Evolutionary conservation across 306 rosid species (phyloP).

Genomic region (Calophaca sinica): DNA sequence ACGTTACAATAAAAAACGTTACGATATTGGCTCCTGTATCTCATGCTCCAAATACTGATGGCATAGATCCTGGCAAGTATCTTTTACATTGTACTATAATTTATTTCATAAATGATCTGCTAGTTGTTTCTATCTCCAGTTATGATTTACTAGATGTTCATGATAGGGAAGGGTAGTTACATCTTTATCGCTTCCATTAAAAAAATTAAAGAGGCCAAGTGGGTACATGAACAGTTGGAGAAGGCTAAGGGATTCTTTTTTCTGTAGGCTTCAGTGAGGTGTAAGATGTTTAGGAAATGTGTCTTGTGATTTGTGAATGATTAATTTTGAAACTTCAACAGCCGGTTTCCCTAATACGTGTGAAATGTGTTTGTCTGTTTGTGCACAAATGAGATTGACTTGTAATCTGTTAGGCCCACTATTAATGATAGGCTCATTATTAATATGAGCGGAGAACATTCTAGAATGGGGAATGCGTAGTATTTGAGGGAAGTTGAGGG

Average conservation of each 20-base stretch:
- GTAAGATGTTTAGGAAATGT: too few species aligned
- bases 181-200: background rate
- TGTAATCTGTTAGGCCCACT: too few species aligned
- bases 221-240: too few species aligned
- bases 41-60: constrained; percentile 92
- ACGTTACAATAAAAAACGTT: constrained; percentile 74
- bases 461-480: too few species aligned
- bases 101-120: background rate
- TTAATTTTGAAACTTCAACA: too few species aligned
- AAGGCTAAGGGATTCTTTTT: too few species aligned
- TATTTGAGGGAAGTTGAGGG: too few species aligned
- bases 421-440: too few species aligned
- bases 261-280: too few species aligned
- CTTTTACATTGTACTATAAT: background rate
- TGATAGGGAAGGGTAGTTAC: too few species aligned
- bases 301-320: too few species aligned
- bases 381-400: background rate
- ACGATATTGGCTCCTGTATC: constrained; percentile 84
- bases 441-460: too few species aligned
- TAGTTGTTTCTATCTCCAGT: background rate
- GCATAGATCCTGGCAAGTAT: constrained; percentile 89
- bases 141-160: background rate
- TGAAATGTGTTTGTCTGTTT: background rate
- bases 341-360: background rate
- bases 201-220: background rate